Conservation (phyloP, 2,329 filamentous ascomycete species). For the Monilinia fructigena region DNA sequence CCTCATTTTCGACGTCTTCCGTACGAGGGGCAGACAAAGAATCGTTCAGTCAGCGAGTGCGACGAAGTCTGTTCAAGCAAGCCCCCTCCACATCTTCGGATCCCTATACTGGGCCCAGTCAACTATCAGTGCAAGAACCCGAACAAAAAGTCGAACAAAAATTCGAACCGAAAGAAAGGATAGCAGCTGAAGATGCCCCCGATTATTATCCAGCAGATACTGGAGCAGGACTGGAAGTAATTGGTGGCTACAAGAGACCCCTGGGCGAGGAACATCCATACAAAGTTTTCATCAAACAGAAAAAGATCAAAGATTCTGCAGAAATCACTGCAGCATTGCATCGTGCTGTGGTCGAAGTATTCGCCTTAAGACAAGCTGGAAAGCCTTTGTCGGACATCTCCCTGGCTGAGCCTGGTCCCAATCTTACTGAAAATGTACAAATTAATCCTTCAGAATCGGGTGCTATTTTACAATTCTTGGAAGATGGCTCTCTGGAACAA, state of each 20-base stretch:
- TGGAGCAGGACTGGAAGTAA: conserved; percentile 53
- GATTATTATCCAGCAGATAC: conserved; percentile 48
- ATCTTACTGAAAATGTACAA: conserved; percentile 34
- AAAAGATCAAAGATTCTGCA: conserved; percentile 41
- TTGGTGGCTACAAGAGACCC: conserved; percentile 50
- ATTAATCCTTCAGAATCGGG: conserved; percentile 32
- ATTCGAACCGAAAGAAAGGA: conserved; percentile 21
- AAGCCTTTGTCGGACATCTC: conserved; percentile 36
- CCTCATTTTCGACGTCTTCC: conserved; percentile 37
- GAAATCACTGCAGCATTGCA: conserved; percentile 49
- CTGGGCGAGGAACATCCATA: conserved; percentile 42
- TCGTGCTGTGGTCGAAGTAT: conserved; percentile 56
- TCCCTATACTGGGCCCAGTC: conserved; percentile 46
- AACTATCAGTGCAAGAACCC: conserved; percentile 30
- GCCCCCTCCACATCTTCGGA: conserved; percentile 49
- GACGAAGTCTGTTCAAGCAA: conserved; percentile 51
- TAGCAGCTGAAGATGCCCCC: conserved; percentile 27
- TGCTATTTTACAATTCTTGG: conserved; percentile 32
- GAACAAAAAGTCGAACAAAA: conserved; percentile 14
- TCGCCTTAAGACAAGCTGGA: conserved; percentile 48
- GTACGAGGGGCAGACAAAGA: conserved; percentile 27
- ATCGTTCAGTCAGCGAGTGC: conserved; percentile 47
- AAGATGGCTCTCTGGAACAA: conserved; percentile 25
- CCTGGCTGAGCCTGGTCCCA: conserved; percentile 23
- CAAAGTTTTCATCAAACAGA: conserved; percentile 43